Conservation (phyloP, 495 filamentous ascomycete genomes). For the Parathielavia appendiculata region DNA sequence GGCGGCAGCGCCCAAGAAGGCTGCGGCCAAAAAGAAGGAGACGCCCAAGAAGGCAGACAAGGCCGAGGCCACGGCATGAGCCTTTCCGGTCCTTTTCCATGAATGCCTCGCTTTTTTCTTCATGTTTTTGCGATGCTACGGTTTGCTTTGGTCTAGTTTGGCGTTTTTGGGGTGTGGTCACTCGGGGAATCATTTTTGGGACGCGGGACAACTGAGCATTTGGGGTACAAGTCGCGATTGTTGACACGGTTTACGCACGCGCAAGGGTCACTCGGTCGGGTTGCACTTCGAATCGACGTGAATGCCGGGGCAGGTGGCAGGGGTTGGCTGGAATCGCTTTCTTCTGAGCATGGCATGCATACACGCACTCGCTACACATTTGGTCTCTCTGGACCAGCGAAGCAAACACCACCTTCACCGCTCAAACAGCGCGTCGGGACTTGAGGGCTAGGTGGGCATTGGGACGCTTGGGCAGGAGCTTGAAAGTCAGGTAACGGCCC, state of each 20-base stretch:
- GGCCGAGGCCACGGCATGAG: constrained; percentile 29
- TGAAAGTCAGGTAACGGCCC: neutral
- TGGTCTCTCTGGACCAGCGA: no score
- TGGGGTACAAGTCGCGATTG: no score
- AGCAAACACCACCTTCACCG: no score
- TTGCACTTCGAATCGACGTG: no score
- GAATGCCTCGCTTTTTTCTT: no score
- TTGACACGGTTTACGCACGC: no score
- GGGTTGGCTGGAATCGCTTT: no score
- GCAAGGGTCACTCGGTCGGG: no score
- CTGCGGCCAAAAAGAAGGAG: constrained; percentile 61
- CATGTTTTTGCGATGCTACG: constrained; percentile 19
- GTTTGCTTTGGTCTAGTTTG: constrained; percentile 19
- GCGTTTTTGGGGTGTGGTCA: constrained; percentile 18
- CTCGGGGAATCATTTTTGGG: constrained; percentile 11
- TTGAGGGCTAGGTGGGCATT: neutral
- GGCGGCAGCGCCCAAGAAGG: constrained; percentile 56
- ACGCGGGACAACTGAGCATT: constrained; percentile 13
- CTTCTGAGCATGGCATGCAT: no score
- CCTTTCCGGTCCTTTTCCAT: constrained; percentile 13
- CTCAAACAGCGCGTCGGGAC: neutral
- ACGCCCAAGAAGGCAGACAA: constrained; percentile 60
- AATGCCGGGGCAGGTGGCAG: no score
- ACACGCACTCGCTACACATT: no score
- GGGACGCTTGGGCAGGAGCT: neutral